A percentile compares a stretch with the other conserved stretches of the same genome.
These are phyloP conservation scores for Avena insularis DNA, from an alignment of 176 grass and related monocot species.

Conservation along the genomic window DNA sequence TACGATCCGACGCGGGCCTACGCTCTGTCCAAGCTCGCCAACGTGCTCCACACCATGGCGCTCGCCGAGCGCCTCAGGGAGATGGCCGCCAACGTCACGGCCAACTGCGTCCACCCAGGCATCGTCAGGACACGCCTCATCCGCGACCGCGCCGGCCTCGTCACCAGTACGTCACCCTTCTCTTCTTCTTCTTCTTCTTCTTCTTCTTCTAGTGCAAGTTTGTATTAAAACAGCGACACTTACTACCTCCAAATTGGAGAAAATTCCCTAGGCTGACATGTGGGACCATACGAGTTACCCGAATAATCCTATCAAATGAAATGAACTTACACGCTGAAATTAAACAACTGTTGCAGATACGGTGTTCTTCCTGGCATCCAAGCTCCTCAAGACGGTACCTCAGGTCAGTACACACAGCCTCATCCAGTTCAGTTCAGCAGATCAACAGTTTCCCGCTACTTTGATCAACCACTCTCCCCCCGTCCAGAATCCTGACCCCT, in stretches of 20 bases:
- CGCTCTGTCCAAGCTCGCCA: slow-evolving; percentile 94
- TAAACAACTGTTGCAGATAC: slow-evolving; percentile 57
- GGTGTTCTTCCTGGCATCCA: slow-evolving; percentile 85
- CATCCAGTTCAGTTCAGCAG: neutral
- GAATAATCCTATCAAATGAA: neutral
- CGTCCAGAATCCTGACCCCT: neutral
- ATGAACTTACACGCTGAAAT: neutral
- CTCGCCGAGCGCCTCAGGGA: slow-evolving; percentile 65
- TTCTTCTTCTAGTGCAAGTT: too few relatives aligned
- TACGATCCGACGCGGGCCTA: slow-evolving; percentile 90
- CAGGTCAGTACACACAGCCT: slow-evolving; percentile 46
- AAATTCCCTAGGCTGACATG: too few relatives aligned
- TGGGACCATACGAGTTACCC: too few relatives aligned
- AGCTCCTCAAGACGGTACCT: slow-evolving; percentile 93
- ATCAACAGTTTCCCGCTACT: neutral
- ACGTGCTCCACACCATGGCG: slow-evolving; percentile 85
- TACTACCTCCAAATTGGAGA: too few relatives aligned
- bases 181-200: too few relatives aligned
- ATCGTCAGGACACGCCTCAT: slow-evolving; percentile 94
- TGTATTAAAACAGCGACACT: too few relatives aligned
- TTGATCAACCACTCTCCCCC: neutral
- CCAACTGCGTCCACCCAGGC: slow-evolving; percentile 96
- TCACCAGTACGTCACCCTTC: slow-evolving; percentile 58
- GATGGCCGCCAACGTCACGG: slow-evolving; percentile 79
- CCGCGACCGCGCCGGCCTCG: slow-evolving; percentile 81